Evolutionary conservation across 164 flowering plant genomes (phyloP), one percentile per base, ranked within the genome.

Genomic region (Magnolia sinica): DNA sequence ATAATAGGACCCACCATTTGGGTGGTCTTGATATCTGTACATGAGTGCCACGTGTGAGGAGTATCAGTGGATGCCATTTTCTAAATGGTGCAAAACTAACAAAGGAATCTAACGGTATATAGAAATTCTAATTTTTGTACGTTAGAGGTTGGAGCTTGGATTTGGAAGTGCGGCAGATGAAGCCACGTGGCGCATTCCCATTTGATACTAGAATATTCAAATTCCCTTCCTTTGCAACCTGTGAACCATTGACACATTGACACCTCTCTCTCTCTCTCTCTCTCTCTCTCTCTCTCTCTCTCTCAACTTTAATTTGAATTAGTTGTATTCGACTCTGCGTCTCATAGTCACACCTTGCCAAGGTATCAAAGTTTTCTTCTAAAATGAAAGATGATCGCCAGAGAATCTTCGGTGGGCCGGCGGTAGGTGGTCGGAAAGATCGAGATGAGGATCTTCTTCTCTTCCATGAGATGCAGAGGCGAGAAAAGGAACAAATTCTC

Each of bases 381-480:
- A 51, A 37, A n/a, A 78, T 73, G 73, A 78, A 78, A 52, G 70
- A 31, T 13, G 50, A 67, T 37, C 73, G 74, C 18, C 70, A 77
- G 76, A 78, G 70, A 68, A 78, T 3, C 31, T 37, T 55, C 0
- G 2, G 31, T 29, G 72, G 76, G 71, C 76, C 55, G 22, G 72
- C 76, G 50, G 24, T 70, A 52, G 63, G 45, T 14, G 59, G 24
- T 20, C 76, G 69, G 5, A 83, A 77, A 58, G 87, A 81, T 23
- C 73, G 81, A 66, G 89, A 88, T 63, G 89, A 84, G 71, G 91
- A 89, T 75, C 88, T 88, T 68, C 67, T 83, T 51, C 83, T 89
- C 13, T 87, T 89, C 76, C 74, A 80, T 68, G 91, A 89, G 71
- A 72, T 89, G 83, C 84, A 82, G 50, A 86, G 78, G 58, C 87